phyloP scores from a whole-genome alignment of 2,329 filamentous ascomycete genomes.

The Colletotrichum filicis region DNA sequence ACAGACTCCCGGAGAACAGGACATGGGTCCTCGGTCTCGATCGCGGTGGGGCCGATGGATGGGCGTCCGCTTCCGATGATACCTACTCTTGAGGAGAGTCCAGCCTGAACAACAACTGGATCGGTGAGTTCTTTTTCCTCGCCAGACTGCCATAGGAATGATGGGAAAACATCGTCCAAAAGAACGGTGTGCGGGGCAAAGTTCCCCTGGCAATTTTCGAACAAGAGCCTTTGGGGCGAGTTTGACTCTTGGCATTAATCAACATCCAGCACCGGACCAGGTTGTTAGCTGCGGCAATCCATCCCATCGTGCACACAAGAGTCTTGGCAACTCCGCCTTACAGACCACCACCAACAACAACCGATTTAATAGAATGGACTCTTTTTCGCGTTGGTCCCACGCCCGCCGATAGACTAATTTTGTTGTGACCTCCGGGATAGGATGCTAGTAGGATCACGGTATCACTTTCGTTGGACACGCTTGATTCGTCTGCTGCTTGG shows the following conservation, averaged over 20 bases:
- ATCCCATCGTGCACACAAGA: slow-evolving; percentile 17
- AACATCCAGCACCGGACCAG: slow-evolving; percentile 26
- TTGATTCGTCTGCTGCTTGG: not conserved
- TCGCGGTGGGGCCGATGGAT: slow-evolving; percentile 19
- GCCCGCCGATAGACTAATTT: not conserved
- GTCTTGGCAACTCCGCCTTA: slow-evolving; percentile 32
- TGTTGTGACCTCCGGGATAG: not conserved
- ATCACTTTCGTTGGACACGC: slow-evolving; percentile 2
- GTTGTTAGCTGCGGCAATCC: slow-evolving; percentile 26
- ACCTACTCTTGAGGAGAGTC: not conserved
- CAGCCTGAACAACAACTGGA: not conserved
- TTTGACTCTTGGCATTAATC: slow-evolving; percentile 27
- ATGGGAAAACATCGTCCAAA: not conserved
- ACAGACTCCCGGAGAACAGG: not conserved
- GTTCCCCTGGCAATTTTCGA: slow-evolving; percentile 15
- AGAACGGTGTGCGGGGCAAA: slow-evolving; percentile 2
- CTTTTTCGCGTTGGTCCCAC: not conserved
- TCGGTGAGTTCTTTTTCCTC: not conserved
- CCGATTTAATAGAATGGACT: not conserved
- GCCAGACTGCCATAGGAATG: not conserved
- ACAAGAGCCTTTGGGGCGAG: not conserved
- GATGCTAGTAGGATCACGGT: not conserved
- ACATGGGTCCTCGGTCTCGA: not conserved
- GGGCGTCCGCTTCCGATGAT: not conserved
- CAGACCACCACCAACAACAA: slow-evolving; percentile 8